A percentile compares a stretch with the other conserved stretches of the same genome.
These are phyloP conservation scores for Calocera viscosa DNA, from an alignment of 768 basidiomycete species.

Conservation along the genomic window DNA sequence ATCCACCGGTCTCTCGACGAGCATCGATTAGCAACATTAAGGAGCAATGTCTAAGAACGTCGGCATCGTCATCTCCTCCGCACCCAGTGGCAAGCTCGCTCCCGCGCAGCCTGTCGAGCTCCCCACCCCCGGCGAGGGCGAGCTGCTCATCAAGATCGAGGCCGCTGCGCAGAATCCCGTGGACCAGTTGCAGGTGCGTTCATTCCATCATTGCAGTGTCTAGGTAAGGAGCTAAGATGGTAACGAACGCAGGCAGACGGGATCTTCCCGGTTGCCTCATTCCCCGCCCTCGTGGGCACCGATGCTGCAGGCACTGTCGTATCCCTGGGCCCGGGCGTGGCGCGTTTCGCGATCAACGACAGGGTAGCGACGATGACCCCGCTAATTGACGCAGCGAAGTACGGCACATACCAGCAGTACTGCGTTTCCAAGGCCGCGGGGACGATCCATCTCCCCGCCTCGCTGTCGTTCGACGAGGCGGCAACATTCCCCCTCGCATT, in stretches of 20 bases:
- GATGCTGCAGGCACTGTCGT: slow-evolving; percentile 41
- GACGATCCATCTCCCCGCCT: slow-evolving; percentile 31
- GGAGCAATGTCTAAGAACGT: neutral
- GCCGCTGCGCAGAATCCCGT: slow-evolving; percentile 41
- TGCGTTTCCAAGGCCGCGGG: neutral
- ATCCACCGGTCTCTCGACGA: no score
- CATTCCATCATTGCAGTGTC: no score
- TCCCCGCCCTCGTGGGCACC: slow-evolving; percentile 37
- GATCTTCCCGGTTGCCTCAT: slow-evolving; percentile 18
- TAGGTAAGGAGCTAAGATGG: neutral
- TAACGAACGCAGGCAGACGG: neutral
- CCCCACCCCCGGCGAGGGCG: slow-evolving; percentile 8
- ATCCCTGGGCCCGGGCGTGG: slow-evolving; percentile 41
- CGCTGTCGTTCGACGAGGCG: slow-evolving; percentile 38
- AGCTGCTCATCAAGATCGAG: slow-evolving; percentile 13
- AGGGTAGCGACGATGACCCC: slow-evolving; percentile 18
- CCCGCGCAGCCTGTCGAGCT: slow-evolving; percentile 11
- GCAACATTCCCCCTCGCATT: slow-evolving; percentile 39
- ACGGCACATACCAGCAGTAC: slow-evolving; percentile 11
- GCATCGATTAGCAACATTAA: no score
- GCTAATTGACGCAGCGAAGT: neutral
- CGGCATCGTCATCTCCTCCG: slow-evolving; percentile 4
- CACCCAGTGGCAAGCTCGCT: neutral
- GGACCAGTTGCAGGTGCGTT: slow-evolving; percentile 34
- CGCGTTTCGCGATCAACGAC: slow-evolving; percentile 39